Evolutionary conservation across 495 filamentous ascomycete genomes (phyloP), one percentile per base, ranked within the genome.

Genomic region (Penicillium bovifimosum): DNA sequence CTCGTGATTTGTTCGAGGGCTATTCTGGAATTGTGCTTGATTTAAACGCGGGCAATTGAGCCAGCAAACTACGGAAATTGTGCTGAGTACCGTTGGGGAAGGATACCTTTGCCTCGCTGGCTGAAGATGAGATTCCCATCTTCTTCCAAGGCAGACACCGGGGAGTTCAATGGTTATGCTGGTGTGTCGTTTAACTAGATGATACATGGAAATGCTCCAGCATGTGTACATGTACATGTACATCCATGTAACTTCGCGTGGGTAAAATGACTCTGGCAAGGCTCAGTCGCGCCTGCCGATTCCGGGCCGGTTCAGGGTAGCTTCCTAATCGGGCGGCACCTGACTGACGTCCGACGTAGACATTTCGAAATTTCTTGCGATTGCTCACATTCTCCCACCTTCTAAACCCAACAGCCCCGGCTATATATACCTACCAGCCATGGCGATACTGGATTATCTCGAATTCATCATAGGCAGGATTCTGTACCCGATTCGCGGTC

Each of bases 61-160:
- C 66, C 0, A 57, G 46, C 10, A 55, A 70, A 20, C 45, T 73
- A 20, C 53, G 62, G n/a, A 52, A 57, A 16, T 20, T 74, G 43
- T 67, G 69, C 0, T 72, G 69, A 69, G 40, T 59, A 34, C 56
- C 68, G 1, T 49, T 50, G 29, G 73, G 72, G 54, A 76, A 75
- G 53, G 55, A 58, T 13, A 61, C 61, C 42, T 57, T 38, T 26
- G 55, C 61, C 26, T 64, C 59, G n/a, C 68, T 59, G n/a, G 38
- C 38, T 5, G 65, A 73, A 20, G 71, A 74, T 55, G 70, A 76
- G 53, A 48, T 73, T 10, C 57, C 69, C 6, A 41, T 45, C 2
- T 60, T 75, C n/a, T 45, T 75, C n/a, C n/a, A n/a, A n/a, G 29
- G 53, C 50, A 9, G 64, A 69, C 39, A 50, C 58, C 5, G 55